Evolutionary conservation across 2,329 filamentous ascomycete genomes (phyloP).

Genomic region (Fusarium sp.): DNA sequence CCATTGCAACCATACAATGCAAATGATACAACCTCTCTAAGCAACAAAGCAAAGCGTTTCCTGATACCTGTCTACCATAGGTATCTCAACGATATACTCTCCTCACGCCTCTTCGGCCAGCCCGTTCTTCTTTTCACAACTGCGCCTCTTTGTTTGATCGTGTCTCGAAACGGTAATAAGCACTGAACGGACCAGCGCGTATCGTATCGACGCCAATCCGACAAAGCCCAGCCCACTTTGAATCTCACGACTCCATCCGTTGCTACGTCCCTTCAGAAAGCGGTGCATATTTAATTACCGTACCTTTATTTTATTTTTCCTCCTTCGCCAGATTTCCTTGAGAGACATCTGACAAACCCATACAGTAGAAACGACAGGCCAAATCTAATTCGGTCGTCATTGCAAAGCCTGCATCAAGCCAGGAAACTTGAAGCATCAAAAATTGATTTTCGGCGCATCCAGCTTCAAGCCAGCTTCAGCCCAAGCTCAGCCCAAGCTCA

Average conservation of each 20-base stretch:
- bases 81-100: not conserved
- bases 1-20: not conserved
- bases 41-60: conserved; percentile 6
- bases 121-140: conserved; percentile 2
- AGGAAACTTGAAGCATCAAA: conserved; percentile 5
- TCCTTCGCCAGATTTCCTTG: not conserved
- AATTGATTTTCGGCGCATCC: conserved; percentile 16
- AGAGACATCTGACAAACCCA: not conserved
- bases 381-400: not conserved
- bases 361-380: not conserved
- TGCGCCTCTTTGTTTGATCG: conserved; percentile 32
- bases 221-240: conserved; percentile 17
- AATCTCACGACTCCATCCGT: conserved; percentile 4
- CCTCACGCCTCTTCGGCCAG: not conserved
- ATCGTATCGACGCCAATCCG: conserved; percentile 18
- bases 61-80: not conserved
- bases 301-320: too few species aligned
- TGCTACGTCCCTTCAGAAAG: conserved; percentile 1
- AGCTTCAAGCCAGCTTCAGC: conserved; percentile 30
- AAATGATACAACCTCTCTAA: not conserved
- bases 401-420: conserved; percentile 16
- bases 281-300: not conserved
- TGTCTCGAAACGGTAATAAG: conserved; percentile 16
- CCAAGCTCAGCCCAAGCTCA: conserved; percentile 33
- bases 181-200: conserved; percentile 11